Evolutionary conservation across 1,284 basidiomycete species (phyloP).

Genomic region (Rhodofomes roseus): DNA sequence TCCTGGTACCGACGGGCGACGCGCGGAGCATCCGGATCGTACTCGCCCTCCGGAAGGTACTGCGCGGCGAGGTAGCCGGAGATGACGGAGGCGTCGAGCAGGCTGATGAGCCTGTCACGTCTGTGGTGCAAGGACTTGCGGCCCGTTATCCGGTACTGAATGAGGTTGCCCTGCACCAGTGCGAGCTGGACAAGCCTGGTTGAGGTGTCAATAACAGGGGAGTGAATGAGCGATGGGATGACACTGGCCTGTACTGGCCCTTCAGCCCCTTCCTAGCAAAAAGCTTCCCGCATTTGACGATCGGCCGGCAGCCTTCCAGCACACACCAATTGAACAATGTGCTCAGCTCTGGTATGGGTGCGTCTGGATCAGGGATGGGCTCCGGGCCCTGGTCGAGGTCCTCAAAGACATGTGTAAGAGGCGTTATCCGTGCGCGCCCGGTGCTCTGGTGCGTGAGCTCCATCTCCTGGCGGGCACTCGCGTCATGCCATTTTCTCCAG

Average conservation of each 20-base stretch:
- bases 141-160: conserved; percentile 57
- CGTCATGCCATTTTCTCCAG: conserved; percentile 71
- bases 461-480: conserved; percentile 77
- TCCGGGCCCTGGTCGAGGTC: conserved; percentile 42
- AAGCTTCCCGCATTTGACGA: conserved; percentile 66
- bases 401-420: conserved; percentile 38
- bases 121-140: conserved; percentile 47
- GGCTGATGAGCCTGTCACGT: conserved; percentile 47
- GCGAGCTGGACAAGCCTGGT: conserved; percentile 67
- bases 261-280: conserved; percentile 65
- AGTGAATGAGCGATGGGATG: neutral
- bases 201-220: neutral
- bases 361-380: conserved; percentile 45
- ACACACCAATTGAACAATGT: conserved; percentile 80
- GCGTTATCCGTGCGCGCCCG: conserved; percentile 53
- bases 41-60: conserved; percentile 57
- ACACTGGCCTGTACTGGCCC: conserved; percentile 66
- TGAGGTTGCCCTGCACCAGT: conserved; percentile 60
- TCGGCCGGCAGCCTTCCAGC: conserved; percentile 68
- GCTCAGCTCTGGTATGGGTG: conserved; percentile 52
- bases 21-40: conserved; percentile 45
- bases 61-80: conserved; percentile 76
- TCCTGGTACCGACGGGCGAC: conserved; percentile 72
- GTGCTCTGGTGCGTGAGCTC: conserved; percentile 55
- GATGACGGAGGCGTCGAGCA: conserved; percentile 73